Evolutionary conservation across 2,329 filamentous ascomycete species (phyloP).

Genomic region (Didymella glomerata): DNA sequence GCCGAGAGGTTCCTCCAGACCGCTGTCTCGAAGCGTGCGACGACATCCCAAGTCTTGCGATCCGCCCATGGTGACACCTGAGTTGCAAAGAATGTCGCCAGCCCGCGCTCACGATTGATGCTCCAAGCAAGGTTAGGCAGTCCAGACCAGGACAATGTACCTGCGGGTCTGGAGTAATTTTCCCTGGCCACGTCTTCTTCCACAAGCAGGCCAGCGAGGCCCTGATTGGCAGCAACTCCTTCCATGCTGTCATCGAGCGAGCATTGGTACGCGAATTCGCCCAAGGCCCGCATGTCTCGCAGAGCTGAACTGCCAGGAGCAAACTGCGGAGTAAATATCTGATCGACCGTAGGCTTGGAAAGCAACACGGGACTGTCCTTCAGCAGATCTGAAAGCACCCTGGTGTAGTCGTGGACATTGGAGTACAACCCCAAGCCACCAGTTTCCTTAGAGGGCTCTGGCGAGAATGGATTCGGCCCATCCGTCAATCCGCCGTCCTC

Average conservation of each 20-base stretch:
- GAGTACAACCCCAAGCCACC: slow-evolving; percentile 36
- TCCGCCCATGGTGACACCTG: slow-evolving; percentile 37
- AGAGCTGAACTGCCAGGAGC: not conserved
- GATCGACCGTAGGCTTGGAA: not conserved
- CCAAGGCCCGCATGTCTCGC: slow-evolving; percentile 19
- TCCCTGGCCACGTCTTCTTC: slow-evolving; percentile 1
- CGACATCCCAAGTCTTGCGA: slow-evolving; percentile 24
- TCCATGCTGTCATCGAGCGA: slow-evolving; percentile 24
- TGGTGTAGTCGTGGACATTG: slow-evolving; percentile 34
- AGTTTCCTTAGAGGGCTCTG: slow-evolving; percentile 24
- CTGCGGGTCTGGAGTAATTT: slow-evolving; percentile 30
- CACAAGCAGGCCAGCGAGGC: slow-evolving; percentile 25
- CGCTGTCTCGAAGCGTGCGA: slow-evolving; percentile 33
- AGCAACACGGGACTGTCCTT: slow-evolving; percentile 1
- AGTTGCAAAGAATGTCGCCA: slow-evolving; percentile 34
- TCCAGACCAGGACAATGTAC: slow-evolving; percentile 35
- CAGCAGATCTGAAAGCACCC: slow-evolving; percentile 31
- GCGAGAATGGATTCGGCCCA: slow-evolving; percentile 22
- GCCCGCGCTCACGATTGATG: slow-evolving; percentile 34
- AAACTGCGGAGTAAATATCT: slow-evolving; percentile 4
- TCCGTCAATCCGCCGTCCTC: slow-evolving; percentile 30
- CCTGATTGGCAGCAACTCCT: slow-evolving; percentile 26
- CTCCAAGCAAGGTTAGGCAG: slow-evolving; percentile 35
- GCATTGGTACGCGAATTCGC: slow-evolving; percentile 7
- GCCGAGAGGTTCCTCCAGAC: slow-evolving; percentile 30